phyloP scores from a whole-genome alignment of 768 basidiomycete genomes.

The Lactarius tabidus region DNA sequence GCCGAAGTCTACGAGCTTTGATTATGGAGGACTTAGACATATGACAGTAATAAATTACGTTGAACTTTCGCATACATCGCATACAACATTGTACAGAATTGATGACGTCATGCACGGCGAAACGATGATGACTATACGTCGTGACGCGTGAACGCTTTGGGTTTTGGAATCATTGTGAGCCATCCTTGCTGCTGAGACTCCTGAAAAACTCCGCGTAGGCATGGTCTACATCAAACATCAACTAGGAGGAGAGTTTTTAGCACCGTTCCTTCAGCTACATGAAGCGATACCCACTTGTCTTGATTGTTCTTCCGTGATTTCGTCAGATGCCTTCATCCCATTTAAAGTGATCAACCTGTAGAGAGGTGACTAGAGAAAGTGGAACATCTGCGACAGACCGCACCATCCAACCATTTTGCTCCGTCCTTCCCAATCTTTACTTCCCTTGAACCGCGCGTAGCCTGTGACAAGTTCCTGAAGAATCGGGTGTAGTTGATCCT shows the following conservation, averaged over 20 bases:
- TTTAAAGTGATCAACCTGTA: constrained; percentile 92
- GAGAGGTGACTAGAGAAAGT: neutral
- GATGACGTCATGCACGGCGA: neutral
- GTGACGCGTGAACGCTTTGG: neutral
- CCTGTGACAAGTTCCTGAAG: constrained; percentile 93
- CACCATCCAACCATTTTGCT: constrained; percentile 92
- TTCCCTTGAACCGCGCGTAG: constrained; percentile 91
- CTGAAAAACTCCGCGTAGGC: constrained; percentile 93
- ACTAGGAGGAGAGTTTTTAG: constrained; percentile 39
- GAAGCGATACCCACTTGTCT: constrained; percentile 60
- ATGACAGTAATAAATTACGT: neutral
- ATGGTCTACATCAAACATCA: constrained; percentile 95
- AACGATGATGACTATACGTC: neutral
- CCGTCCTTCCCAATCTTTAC: constrained; percentile 94
- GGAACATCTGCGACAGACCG: constrained; percentile 27
- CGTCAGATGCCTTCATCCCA: constrained; percentile 94
- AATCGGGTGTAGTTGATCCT: constrained; percentile 93
- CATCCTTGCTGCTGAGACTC: constrained; percentile 51
- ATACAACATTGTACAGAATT: neutral
- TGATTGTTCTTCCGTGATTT: constrained; percentile 92
- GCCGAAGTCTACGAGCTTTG: constrained; percentile 4
- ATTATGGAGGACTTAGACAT: constrained; percentile 9
- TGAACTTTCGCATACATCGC: neutral
- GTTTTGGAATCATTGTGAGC: neutral
- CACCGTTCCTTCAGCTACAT: neutral